A percentile compares a stretch with the other conserved stretches of the same genome.
Conservation (phyloP, 139 green algal genomes). For the Desmodesmus armatus region DNA sequence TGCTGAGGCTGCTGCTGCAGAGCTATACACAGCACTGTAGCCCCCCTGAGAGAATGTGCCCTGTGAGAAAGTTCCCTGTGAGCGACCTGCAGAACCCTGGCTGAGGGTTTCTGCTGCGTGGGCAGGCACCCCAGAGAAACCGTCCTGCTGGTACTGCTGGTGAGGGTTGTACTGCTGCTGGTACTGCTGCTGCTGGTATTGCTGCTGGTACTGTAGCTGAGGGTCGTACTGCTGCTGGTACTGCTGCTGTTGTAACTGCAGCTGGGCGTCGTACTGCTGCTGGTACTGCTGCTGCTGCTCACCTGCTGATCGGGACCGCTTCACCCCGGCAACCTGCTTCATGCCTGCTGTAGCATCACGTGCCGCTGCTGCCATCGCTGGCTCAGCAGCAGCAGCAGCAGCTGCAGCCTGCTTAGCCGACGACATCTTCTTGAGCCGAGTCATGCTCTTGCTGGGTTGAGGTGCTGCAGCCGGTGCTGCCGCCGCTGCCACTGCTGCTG, state of each 20-base stretch:
- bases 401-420: too few relatives aligned
- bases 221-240: background rate
- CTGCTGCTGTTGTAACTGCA: background rate
- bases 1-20: constrained; percentile 2
- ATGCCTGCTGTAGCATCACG: background rate
- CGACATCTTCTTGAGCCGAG: too few relatives aligned
- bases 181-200: background rate
- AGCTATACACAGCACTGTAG: too few relatives aligned
- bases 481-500: background rate
- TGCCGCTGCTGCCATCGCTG: background rate
- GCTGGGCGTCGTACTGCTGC: background rate
- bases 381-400: background rate
- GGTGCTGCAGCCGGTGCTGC: constrained; percentile 2
- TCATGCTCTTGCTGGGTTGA: background rate
- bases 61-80: too few relatives aligned
- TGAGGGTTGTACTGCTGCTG: constrained; percentile 7
- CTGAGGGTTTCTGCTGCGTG: background rate
- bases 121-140: background rate
- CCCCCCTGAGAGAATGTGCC: too few relatives aligned
- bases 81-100: background rate
- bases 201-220: background rate
- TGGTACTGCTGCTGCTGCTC: background rate
- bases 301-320: too few relatives aligned
- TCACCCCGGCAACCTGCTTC: background rate
- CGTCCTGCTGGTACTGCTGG: background rate